Evolutionary conservation across 495 filamentous ascomycete genomes (phyloP).

Genomic region (Trichocladium uniseriatum): DNA sequence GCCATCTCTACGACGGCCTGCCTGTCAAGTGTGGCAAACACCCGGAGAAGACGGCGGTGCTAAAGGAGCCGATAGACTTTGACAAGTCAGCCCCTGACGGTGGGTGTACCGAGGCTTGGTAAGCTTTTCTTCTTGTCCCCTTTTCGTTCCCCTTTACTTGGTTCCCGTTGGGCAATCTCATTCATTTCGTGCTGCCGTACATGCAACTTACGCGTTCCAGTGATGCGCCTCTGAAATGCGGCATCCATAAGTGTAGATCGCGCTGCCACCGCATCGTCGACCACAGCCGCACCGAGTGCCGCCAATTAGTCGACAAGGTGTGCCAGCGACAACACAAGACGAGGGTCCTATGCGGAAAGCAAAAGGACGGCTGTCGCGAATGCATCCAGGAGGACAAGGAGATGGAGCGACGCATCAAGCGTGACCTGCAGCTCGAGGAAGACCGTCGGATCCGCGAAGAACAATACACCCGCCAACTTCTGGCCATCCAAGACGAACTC

Average conservation of each 20-base stretch:
- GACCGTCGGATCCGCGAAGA: constrained; percentile 41
- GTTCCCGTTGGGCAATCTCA: not conserved
- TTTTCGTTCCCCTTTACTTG: not conserved
- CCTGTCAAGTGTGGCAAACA: constrained; percentile 63
- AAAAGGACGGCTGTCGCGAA: constrained; percentile 30
- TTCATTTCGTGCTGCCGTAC: not conserved
- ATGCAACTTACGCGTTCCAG: constrained; percentile 18
- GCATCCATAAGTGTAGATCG: constrained; percentile 49
- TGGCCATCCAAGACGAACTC: constrained; percentile 50
- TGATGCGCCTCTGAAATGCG: constrained; percentile 49
- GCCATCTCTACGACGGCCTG: constrained; percentile 59
- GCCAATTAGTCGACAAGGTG: constrained; percentile 32
- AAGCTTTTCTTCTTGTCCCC: constrained; percentile 19
- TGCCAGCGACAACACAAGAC: constrained; percentile 48
- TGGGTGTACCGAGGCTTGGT: constrained; percentile 62
- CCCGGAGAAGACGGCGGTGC: constrained; percentile 38
- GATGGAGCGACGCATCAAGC: constrained; percentile 33
- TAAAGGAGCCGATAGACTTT: constrained; percentile 47
- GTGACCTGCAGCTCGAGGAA: constrained; percentile 47
- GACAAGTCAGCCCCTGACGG: constrained; percentile 58
- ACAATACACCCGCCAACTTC: constrained; percentile 42
- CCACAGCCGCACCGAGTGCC: constrained; percentile 57
- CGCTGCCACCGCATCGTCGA: constrained; percentile 57
- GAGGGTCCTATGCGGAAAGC: constrained; percentile 25
- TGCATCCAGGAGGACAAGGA: constrained; percentile 46